phyloP scores from a whole-genome alignment of 352 stramenopile genomes.

The Phytopythium ostracodes region DNA sequence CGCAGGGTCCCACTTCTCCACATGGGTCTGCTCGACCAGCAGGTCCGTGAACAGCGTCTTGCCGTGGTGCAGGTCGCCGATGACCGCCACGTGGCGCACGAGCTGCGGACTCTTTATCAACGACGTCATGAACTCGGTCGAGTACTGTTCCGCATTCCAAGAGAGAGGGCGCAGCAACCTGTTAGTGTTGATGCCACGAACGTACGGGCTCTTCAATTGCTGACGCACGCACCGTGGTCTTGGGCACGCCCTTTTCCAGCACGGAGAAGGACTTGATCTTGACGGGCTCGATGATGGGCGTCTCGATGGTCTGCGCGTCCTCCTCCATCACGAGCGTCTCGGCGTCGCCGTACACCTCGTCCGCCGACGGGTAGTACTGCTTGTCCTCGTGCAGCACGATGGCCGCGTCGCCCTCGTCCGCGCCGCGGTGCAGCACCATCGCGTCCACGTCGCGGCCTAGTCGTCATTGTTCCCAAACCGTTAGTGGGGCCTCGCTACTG shows the following conservation, averaged over 20 bases:
- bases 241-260: conserved; percentile 75
- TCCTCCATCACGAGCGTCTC: conserved; percentile 98
- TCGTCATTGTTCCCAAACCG: conserved; percentile 4
- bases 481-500: neutral
- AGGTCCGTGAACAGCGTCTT: conserved; percentile 93
- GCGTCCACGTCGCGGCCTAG: conserved; percentile 32
- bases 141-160: conserved; percentile 43
- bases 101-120: conserved; percentile 89
- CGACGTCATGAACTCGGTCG: conserved; percentile 82
- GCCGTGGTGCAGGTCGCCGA: conserved; percentile 96
- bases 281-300: conserved; percentile 97
- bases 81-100: conserved; percentile 94
- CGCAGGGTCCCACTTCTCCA: conserved; percentile 72
- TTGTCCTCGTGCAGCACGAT: conserved; percentile 99
- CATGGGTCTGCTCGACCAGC: conserved; percentile 89
- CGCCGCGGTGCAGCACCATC: conserved; percentile 40
- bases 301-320: conserved; percentile 98
- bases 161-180: too few species aligned
- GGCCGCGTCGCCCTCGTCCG: conserved; percentile 72
- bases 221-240: conserved; percentile 41
- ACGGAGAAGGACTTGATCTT: conserved; percentile 92
- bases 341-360: conserved; percentile 95
- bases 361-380: conserved; percentile 97
- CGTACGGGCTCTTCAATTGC: neutral
- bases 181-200: neutral